Evolutionary conservation across 768 basidiomycete genomes (phyloP).

Genomic region (Lactarius tabidus): DNA sequence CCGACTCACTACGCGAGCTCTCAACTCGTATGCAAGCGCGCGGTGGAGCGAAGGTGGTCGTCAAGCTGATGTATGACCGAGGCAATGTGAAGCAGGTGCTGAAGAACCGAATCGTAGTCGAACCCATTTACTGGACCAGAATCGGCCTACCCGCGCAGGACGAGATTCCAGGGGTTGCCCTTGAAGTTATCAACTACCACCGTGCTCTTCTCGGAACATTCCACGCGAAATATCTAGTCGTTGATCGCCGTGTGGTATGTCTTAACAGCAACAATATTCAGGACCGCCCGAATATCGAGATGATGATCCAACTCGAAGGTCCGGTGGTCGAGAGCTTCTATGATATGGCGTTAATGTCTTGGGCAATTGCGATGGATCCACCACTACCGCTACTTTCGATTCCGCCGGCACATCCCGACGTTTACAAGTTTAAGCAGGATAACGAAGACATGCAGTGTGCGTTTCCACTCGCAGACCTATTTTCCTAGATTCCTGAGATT

Average conservation of each 20-base stretch:
- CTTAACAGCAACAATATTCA: slow-evolving; percentile 69
- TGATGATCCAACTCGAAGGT: slow-evolving; percentile 70
- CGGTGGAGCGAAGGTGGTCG: slow-evolving; percentile 45
- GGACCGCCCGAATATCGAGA: slow-evolving; percentile 49
- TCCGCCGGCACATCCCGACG: slow-evolving; percentile 32
- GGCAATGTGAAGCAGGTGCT: slow-evolving; percentile 52
- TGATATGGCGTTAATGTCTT: slow-evolving; percentile 63
- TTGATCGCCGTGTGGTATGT: slow-evolving; percentile 63
- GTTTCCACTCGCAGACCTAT: slow-evolving; percentile 3
- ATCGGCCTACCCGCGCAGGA: slow-evolving; percentile 49
- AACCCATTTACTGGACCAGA: slow-evolving; percentile 42
- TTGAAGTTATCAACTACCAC: slow-evolving; percentile 59
- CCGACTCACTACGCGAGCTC: slow-evolving; percentile 35
- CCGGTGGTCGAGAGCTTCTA: slow-evolving; percentile 66
- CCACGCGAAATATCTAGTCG: slow-evolving; percentile 66
- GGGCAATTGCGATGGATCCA: slow-evolving; percentile 48
- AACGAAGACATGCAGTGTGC: slow-evolving; percentile 28
- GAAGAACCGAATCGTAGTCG: slow-evolving; percentile 46
- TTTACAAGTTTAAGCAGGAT: slow-evolving; percentile 42
- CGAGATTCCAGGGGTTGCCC: slow-evolving; percentile 56
- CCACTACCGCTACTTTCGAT: slow-evolving; percentile 40
- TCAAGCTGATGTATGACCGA: slow-evolving; percentile 69
- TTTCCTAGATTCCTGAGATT: background rate
- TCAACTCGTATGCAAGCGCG: slow-evolving; percentile 44
- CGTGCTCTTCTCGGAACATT: slow-evolving; percentile 60